Conservation (phyloP, 163 green algal genomes). For the Chlamydomonas reinhardtii region DNA sequence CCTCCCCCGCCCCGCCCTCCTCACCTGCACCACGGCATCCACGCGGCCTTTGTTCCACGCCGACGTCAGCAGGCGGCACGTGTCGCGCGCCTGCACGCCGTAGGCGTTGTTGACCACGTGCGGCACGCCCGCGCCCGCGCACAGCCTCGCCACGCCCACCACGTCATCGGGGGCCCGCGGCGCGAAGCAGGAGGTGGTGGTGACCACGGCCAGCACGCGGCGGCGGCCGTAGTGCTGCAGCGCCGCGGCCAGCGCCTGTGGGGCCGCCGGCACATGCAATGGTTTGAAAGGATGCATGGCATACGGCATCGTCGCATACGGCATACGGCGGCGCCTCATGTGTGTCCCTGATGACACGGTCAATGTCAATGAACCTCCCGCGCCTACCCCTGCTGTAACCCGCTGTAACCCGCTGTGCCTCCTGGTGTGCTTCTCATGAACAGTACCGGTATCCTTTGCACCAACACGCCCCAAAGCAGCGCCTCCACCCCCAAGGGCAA, state of each 20-base stretch:
- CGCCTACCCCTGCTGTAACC: no score
- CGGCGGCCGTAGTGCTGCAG: slow-evolving; percentile 71
- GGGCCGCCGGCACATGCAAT: not conserved
- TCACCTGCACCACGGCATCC: slow-evolving; percentile 90
- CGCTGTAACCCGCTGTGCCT: no score
- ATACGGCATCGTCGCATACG: no score
- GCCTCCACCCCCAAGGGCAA: no score
- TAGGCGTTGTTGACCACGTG: slow-evolving; percentile 99
- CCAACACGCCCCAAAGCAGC: no score
- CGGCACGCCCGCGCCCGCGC: slow-evolving; percentile 67
- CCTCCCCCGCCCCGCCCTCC: no score
- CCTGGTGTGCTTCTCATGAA: no score
- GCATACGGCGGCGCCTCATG: no score
- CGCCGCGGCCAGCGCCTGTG: slow-evolving; percentile 60
- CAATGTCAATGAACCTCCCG: no score
- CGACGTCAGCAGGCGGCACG: slow-evolving; percentile 54
- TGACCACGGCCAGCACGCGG: slow-evolving; percentile 82
- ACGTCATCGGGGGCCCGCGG: slow-evolving; percentile 83
- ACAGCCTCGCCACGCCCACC: slow-evolving; percentile 86
- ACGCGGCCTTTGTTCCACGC: slow-evolving; percentile 80
- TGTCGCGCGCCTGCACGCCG: slow-evolving; percentile 83
- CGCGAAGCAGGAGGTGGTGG: slow-evolving; percentile 97
- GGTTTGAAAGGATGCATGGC: not conserved
- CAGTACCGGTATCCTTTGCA: no score
- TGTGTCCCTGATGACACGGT: no score